Percentiles rank a stretch among this genome's conserved stretches.
Evolutionary conservation across 495 filamentous ascomycete genomes (phyloP).

Genomic region (Hypoxylon fuscum): DNA sequence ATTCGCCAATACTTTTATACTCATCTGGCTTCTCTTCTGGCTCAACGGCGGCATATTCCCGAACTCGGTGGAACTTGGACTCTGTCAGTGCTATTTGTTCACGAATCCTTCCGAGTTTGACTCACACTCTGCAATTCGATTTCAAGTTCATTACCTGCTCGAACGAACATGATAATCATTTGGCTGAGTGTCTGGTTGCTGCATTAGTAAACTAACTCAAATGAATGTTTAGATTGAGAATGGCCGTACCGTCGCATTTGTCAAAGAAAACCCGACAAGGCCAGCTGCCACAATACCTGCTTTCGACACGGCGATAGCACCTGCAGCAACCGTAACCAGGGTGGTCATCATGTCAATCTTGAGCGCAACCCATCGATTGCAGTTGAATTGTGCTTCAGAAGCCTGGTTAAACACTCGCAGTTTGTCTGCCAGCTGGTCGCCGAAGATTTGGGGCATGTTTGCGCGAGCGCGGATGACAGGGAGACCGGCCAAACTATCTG

Average conservation of each 20-base stretch:
- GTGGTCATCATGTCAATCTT: conserved; percentile 59
- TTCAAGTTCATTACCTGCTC: conserved; percentile 59
- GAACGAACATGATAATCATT: conserved; percentile 55
- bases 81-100: not conserved
- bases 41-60: conserved; percentile 56
- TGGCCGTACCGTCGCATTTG: conserved; percentile 53
- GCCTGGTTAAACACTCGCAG: conserved; percentile 50
- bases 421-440: conserved; percentile 53
- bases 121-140: conserved; percentile 58
- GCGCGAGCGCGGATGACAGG: conserved; percentile 57
- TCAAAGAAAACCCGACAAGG: conserved; percentile 60
- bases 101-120: not conserved
- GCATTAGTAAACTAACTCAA: conserved; percentile 11
- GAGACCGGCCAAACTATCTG: conserved; percentile 58
- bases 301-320: conserved; percentile 55
- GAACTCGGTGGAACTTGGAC: conserved; percentile 54
- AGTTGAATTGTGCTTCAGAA: conserved; percentile 57
- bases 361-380: conserved; percentile 61
- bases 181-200: conserved; percentile 47
- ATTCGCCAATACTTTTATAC: conserved; percentile 29
- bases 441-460: conserved; percentile 56
- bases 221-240: not conserved
- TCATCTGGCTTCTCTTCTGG: conserved; percentile 54
- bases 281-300: conserved; percentile 53
- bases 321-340: conserved; percentile 55